A percentile compares a stretch with the other conserved stretches of the same genome.
Conservation (phyloP, 1,284 basidiomycete species). For the Boletus mariae region DNA sequence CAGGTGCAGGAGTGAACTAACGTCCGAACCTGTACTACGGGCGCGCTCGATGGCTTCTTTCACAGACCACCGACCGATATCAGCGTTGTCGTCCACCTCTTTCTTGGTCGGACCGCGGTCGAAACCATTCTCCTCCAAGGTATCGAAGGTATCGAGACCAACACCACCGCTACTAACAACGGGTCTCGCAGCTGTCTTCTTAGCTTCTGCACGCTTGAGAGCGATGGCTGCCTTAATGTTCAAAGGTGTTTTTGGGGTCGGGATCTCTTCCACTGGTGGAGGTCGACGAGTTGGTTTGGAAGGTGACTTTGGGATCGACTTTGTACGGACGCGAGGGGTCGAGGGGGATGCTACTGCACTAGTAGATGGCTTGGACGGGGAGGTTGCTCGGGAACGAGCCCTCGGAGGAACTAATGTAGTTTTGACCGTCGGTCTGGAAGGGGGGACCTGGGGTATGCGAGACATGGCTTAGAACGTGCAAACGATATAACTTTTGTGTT, state of each 20-base stretch:
- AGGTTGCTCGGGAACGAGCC: slow-evolving; percentile 31
- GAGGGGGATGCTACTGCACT: slow-evolving; percentile 23
- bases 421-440: slow-evolving; percentile 37
- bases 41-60: slow-evolving; percentile 74
- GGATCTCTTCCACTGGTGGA: slow-evolving; percentile 28
- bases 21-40: slow-evolving; percentile 61
- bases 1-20: slow-evolving; percentile 29
- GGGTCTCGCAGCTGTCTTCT: slow-evolving; percentile 45
- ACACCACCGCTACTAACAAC: slow-evolving; percentile 18
- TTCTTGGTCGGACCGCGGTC: slow-evolving; percentile 26
- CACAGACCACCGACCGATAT: slow-evolving; percentile 65
- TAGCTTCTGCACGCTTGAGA: slow-evolving; percentile 67
- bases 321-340: slow-evolving; percentile 32
- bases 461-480: slow-evolving; percentile 36
- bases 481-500: slow-evolving; percentile 1
- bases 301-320: slow-evolving; percentile 36
- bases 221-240: slow-evolving; percentile 74
- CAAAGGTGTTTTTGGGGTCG: slow-evolving; percentile 36
- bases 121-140: slow-evolving; percentile 48
- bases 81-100: slow-evolving; percentile 47
- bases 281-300: slow-evolving; percentile 34
- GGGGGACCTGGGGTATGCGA: slow-evolving; percentile 45
- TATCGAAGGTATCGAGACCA: slow-evolving; percentile 20
- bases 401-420: slow-evolving; percentile 22
- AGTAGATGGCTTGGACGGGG: slow-evolving; percentile 37